Percentiles rank a stretch among this genome's conserved stretches.
Conservation (phyloP, 2,329 filamentous ascomycete species). For the Sporothrix luriei region DNA sequence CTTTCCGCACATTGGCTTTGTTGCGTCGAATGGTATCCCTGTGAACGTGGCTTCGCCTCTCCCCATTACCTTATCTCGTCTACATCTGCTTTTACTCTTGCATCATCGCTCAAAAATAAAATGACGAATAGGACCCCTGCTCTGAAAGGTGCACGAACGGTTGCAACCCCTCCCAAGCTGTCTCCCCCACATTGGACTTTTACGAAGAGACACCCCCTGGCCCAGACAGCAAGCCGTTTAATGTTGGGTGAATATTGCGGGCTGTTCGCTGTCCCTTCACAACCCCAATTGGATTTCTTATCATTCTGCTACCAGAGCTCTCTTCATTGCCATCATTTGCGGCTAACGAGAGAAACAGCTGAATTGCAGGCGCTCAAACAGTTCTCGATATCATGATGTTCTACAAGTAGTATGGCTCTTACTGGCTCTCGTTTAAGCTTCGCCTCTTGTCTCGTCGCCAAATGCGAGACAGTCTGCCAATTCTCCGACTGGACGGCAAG, state of each 20-base stretch:
- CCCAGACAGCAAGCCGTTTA: not conserved
- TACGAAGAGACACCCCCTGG: constrained; percentile 5
- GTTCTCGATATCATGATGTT: not conserved
- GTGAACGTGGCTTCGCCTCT: not conserved
- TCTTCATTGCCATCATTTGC: not conserved
- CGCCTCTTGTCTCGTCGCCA: not conserved
- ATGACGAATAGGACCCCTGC: constrained; percentile 1
- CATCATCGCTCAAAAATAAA: constrained; percentile 30
- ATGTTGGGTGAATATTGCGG: not conserved
- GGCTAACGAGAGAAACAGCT: not conserved
- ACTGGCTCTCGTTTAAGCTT: not conserved
- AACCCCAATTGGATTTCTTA: not conserved
- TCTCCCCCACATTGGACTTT: not conserved
- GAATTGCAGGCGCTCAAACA: not conserved
- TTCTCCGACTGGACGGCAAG: not conserved
- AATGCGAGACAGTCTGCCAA: constrained; percentile 7
- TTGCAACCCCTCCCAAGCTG: not conserved
- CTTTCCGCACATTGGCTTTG: not conserved
- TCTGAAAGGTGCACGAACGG: constrained; percentile 16
- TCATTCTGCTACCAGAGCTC: not conserved
- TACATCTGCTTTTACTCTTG: not conserved
- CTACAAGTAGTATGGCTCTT: not conserved
- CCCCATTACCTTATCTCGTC: not conserved
- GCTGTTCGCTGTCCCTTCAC: not conserved
- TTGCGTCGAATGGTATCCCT: not conserved